phyloP scores from a whole-genome alignment of 139 green algal genomes.

The Picochlorum sp. region DNA sequence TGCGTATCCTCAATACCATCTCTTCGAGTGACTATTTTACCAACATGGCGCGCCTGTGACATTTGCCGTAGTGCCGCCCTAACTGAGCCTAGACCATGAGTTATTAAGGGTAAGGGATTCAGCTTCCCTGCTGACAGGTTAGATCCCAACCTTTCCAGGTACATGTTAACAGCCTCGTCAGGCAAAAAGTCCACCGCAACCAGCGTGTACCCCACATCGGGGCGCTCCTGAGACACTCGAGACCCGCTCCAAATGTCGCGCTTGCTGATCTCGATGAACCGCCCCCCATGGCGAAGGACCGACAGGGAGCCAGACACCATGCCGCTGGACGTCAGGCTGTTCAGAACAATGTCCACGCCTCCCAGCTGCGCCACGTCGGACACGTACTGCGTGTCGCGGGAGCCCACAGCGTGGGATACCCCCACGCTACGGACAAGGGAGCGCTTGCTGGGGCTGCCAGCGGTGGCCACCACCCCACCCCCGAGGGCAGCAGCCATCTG shows the following conservation, averaged over 20 bases:
- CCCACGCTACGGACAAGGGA: conserved; percentile 32
- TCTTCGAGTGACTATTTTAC: conserved; percentile 82
- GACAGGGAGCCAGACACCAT: conserved; percentile 61
- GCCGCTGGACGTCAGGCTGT: conserved; percentile 67
- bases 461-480: conserved; percentile 26
- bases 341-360: conserved; percentile 49
- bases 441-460: conserved; percentile 37
- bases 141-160: conserved; percentile 10
- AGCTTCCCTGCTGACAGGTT: conserved; percentile 28
- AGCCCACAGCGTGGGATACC: conserved; percentile 25
- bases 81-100: conserved; percentile 23
- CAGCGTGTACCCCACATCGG: conserved; percentile 52
- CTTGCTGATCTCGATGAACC: conserved; percentile 74
- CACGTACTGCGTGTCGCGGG: conserved; percentile 43
- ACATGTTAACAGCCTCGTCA: conserved; percentile 15
- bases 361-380: conserved; percentile 37
- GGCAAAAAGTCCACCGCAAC: conserved; percentile 78
- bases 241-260: conserved; percentile 61
- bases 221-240: conserved; percentile 44
- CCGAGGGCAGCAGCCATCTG: conserved; percentile 31
- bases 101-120: conserved; percentile 22
- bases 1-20: too few relatives aligned
- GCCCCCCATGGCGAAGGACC: conserved; percentile 32
- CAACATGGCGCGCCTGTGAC: conserved; percentile 56
- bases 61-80: conserved; percentile 61